These are phyloP conservation scores for Biscogniauxia mediterranea DNA, from an alignment of 2,329 filamentous ascomycete species.

Conservation along the genomic window DNA sequence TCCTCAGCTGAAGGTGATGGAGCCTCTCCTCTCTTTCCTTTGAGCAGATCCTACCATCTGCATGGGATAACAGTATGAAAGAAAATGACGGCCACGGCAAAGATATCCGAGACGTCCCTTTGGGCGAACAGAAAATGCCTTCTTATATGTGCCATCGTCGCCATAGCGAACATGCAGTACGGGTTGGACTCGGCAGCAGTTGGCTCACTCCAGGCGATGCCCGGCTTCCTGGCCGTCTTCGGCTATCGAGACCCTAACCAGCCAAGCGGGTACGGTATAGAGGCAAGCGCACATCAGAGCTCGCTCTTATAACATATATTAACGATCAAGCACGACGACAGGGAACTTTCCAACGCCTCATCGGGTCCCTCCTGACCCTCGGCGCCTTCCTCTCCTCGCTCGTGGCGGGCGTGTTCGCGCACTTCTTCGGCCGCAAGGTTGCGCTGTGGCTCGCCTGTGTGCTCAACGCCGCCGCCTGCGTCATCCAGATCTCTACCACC, in stretches of 20 bases:
- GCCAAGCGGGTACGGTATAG: slow-evolving; percentile 40
- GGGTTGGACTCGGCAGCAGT: slow-evolving; percentile 48
- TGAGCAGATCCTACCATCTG: background rate
- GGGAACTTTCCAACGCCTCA: slow-evolving; percentile 51
- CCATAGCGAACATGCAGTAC: slow-evolving; percentile 52
- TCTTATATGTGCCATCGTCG: slow-evolving; percentile 43
- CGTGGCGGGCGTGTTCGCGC: slow-evolving; percentile 45
- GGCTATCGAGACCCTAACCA: slow-evolving; percentile 42
- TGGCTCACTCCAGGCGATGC: slow-evolving; percentile 48
- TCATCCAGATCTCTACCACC: slow-evolving; percentile 44
- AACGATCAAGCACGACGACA: slow-evolving; percentile 28
- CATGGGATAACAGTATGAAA: no score
- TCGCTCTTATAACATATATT: slow-evolving; percentile 9
- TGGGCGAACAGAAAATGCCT: slow-evolving; percentile 45
- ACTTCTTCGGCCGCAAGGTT: slow-evolving; percentile 44
- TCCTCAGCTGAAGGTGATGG: no score
- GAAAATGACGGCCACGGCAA: slow-evolving; percentile 18
- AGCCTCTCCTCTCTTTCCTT: background rate
- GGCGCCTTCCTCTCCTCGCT: slow-evolving; percentile 50
- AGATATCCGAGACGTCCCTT: slow-evolving; percentile 34
- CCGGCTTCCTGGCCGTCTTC: slow-evolving; percentile 50
- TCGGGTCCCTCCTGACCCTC: slow-evolving; percentile 50
- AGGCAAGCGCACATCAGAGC: slow-evolving; percentile 27
- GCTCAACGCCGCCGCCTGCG: slow-evolving; percentile 41
- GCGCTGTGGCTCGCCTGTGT: slow-evolving; percentile 48